Base-by-base conservation (phyloP, 139 green algal genomes). In the Chlorella sp. region DNA sequence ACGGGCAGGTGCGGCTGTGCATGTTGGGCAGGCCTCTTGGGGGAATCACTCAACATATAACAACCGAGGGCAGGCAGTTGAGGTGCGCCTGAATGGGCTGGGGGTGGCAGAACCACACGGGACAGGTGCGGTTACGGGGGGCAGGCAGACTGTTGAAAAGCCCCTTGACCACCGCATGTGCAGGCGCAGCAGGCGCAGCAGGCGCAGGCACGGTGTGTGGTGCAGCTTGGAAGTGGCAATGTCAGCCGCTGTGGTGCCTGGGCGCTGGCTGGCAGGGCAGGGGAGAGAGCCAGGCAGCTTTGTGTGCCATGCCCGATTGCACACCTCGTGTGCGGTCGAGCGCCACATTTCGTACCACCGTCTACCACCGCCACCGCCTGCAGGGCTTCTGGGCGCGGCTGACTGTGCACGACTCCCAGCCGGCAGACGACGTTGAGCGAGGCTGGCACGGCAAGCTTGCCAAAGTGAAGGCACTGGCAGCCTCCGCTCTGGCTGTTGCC, bases 321-420 rank as follows among this genome's bases (percentile, higher is more conserved):
- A n/a, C n/a, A n/a, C n/a, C n/a, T n/a, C n/a, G n/a, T n/a, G n/a
- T n/a, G n/a, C n/a, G n/a, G n/a, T n/a, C n/a, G n/a, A n/a, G n/a
- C n/a, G n/a, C n/a, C n/a, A n/a, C n/a, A n/a, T n/a, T n/a, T 69
- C 60, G 14, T 36, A 5, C 82, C 14, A 32, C 81, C 3, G 30
- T 15, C 40, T 22, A 18, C 34, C 30, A 0, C 81, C 2, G 24
- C 48, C 71, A 37, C 78, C 18, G 36, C 34, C 37, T 32, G 71
- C 85, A 83, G 86, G 91, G 87, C 36, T 93, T 93, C 36, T 93
- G 91, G 91, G 64, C 85, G 21, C 80, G 88, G 7, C 81, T 93
- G 3, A 93, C 91, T 2, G 69, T 91, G 80, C 90, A 91, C 57
- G 90, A 91, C 53, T 32, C 86, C 9, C 61, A 84, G 40, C 78